Conservation (phyloP, 2,329 filamentous ascomycete genomes). For the Nannizziopsis barbatae region DNA sequence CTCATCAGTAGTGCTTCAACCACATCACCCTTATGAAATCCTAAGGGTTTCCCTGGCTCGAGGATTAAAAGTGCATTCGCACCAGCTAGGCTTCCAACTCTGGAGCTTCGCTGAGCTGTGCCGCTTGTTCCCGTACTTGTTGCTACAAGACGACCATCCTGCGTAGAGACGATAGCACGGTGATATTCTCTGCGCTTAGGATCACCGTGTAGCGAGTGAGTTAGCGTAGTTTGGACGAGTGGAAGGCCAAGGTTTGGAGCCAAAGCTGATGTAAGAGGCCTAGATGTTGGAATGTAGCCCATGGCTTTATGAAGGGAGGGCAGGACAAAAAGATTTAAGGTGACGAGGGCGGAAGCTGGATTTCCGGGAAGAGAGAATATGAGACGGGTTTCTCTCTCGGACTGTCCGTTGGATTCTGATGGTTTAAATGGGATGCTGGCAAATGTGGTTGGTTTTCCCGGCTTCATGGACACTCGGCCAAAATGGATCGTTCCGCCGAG, state of each 20-base stretch:
- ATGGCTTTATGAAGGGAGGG: conserved; percentile 69
- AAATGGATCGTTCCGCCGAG: conserved; percentile 93
- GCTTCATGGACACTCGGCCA: conserved; percentile 93
- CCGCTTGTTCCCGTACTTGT: conserved; percentile 62
- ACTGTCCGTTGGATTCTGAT: conserved; percentile 24
- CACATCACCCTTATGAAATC: conserved; percentile 53
- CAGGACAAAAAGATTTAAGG: conserved; percentile 86
- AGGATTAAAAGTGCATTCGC: conserved; percentile 76
- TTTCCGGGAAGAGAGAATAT: conserved; percentile 92
- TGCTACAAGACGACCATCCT: conserved; percentile 59
- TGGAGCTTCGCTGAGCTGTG: conserved; percentile 64
- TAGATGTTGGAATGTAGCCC: conserved; percentile 43
- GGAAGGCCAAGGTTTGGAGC: conserved; percentile 51
- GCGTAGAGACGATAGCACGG: conserved; percentile 57
- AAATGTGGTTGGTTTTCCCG: conserved; percentile 94
- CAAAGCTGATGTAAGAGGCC: conserved; percentile 31
- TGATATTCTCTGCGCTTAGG: conserved; percentile 76
- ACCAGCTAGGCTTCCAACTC: conserved; percentile 75
- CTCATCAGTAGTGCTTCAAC: conserved; percentile 75
- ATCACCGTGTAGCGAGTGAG: conserved; percentile 64
- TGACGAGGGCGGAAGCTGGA: conserved; percentile 83
- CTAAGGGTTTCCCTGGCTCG: conserved; percentile 36
- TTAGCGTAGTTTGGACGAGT: conserved; percentile 57
- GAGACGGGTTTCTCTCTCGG: conserved; percentile 52
- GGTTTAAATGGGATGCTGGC: conserved; percentile 64